phyloP scores from a whole-genome alignment of 148 eudicot species.

The Rhododendron vialii region DNA sequence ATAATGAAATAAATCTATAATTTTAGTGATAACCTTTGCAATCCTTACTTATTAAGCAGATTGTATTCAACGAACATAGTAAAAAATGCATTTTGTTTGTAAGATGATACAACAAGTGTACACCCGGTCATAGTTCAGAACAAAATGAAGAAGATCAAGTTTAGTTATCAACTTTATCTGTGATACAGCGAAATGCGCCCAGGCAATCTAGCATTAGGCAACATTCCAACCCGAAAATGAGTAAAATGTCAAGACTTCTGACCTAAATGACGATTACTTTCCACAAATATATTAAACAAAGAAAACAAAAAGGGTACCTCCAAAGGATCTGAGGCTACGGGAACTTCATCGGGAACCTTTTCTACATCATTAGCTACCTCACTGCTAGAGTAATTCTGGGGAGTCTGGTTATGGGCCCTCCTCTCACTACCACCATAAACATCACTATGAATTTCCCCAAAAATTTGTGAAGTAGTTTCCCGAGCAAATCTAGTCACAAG shows the following conservation, averaged over 20 bases:
- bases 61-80: not conserved
- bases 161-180: not conserved
- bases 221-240: not conserved
- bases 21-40: not conserved
- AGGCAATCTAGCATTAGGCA: not conserved
- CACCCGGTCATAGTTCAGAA: not conserved
- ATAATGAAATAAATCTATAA: not conserved
- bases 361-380: slow-evolving; percentile 34
- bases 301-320: slow-evolving; percentile 50
- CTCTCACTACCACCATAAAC: slow-evolving; percentile 43
- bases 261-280: not conserved
- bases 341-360: slow-evolving; percentile 40
- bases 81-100: not conserved
- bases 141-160: not conserved
- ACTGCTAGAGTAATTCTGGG: slow-evolving; percentile 25
- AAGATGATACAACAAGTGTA: not conserved
- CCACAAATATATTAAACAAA: not conserved
- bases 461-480: slow-evolving; percentile 89
- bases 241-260: not conserved
- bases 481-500: slow-evolving; percentile 97
- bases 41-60: not conserved
- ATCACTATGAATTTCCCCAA: slow-evolving; percentile 65
- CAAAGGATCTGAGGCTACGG: slow-evolving; percentile 67
- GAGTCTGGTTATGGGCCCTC: slow-evolving; percentile 47
- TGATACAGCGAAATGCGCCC: not conserved